Conservation (phyloP, 106 monocot genomes). For the Dendrobium officinale region DNA sequence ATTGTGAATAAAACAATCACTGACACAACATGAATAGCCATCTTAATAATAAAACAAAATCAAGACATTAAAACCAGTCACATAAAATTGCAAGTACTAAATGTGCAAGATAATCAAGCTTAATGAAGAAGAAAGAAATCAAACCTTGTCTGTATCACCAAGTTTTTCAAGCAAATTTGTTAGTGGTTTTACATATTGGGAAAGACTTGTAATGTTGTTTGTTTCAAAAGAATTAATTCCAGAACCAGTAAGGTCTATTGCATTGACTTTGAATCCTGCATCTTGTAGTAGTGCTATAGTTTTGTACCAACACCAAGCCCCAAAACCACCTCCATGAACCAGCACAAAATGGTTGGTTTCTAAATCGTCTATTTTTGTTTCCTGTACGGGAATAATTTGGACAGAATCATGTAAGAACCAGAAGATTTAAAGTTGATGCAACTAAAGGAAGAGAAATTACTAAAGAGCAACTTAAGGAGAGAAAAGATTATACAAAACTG, state of each 20-base stretch:
- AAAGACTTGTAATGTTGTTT: constrained; percentile 65
- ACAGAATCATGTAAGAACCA: background rate
- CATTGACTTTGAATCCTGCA: constrained; percentile 73
- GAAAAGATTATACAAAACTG: background rate
- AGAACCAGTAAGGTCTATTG: constrained; percentile 73
- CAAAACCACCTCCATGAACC: constrained; percentile 96
- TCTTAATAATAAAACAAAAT: background rate
- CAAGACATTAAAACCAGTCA: background rate
- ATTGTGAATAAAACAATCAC: no score
- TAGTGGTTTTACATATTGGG: constrained; percentile 74
- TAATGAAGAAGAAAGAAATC: background rate
- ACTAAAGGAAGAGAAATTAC: background rate
- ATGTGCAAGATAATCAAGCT: background rate
- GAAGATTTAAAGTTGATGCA: background rate
- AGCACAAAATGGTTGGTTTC: constrained; percentile 80
- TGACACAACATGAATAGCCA: no score
- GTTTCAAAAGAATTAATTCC: constrained; percentile 77
- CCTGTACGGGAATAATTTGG: constrained; percentile 21
- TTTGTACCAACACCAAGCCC: constrained; percentile 99
- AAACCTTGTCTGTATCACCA: constrained; percentile 64
- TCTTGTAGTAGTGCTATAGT: constrained; percentile 82
- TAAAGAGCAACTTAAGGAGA: background rate
- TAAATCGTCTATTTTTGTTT: constrained; percentile 55
- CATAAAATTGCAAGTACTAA: background rate
- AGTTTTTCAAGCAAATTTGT: constrained; percentile 62